phyloP scores from a whole-genome alignment of 257 asterid genomes.

The Ilex asprella region DNA sequence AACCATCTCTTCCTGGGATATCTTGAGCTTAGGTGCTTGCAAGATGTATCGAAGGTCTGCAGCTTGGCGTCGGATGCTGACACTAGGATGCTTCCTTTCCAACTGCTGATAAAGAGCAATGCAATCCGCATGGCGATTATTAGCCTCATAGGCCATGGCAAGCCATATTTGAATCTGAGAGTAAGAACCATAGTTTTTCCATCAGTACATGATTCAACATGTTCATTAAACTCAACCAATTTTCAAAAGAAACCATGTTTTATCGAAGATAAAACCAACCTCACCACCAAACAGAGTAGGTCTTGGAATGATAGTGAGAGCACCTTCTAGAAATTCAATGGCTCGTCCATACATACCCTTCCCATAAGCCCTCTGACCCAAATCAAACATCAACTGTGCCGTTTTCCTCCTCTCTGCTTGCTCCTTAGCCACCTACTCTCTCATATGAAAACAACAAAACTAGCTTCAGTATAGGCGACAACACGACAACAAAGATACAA shows the following conservation, averaged over 20 bases:
- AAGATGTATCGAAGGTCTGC: conserved; percentile 79
- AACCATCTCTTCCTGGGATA: conserved; percentile 97
- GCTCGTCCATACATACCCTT: conserved; percentile 91
- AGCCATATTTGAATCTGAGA: conserved; percentile 96
- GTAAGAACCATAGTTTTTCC: not conserved
- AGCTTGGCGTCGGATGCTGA: conserved; percentile 88
- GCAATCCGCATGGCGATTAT: conserved; percentile 89
- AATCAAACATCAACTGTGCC: conserved; percentile 79
- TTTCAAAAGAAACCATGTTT: not conserved
- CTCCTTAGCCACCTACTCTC: conserved; percentile 77
- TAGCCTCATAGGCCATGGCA: conserved; percentile 99
- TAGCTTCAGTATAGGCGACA: not conserved
- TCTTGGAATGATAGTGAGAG: conserved; percentile 81
- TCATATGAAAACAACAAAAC: conserved; percentile 7
- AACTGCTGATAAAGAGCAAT: conserved; percentile 69
- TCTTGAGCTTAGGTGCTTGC: conserved; percentile 96
- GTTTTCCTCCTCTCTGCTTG: conserved; percentile 90
- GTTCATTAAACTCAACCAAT: not conserved
- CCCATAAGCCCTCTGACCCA: conserved; percentile 92
- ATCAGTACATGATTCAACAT: conserved; percentile 3
- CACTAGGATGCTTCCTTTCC: conserved; percentile 75
- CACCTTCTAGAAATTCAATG: conserved; percentile 94
- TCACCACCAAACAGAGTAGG: conserved; percentile 97
- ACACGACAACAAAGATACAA: not conserved
- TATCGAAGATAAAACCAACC: conserved; percentile 29